Evolutionary conservation across 331 rosid species (phyloP).

Genomic region (Malus hybrid): DNA sequence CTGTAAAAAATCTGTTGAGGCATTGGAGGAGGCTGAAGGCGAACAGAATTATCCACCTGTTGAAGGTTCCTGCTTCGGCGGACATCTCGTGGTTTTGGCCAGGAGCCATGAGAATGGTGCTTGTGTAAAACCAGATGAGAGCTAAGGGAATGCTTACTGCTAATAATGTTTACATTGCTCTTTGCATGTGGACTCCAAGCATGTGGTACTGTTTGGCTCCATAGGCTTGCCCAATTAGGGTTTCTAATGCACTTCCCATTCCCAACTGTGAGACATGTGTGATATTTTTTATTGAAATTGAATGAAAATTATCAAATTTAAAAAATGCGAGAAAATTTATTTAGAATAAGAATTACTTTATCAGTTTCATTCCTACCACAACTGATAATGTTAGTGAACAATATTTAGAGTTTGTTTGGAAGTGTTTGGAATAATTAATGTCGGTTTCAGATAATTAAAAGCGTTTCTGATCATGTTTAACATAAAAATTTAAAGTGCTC

Average conservation of each 20-base stretch:
- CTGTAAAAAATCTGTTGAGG: conserved; percentile 44
- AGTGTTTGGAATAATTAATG: not conserved
- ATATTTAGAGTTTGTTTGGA: not conserved
- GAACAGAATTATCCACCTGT: conserved; percentile 54
- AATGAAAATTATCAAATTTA: too few species aligned
- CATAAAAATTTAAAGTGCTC: too few species aligned
- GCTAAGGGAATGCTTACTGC: conserved; percentile 35
- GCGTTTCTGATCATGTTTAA: too few species aligned
- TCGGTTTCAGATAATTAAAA: too few species aligned
- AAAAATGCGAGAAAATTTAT: not conserved
- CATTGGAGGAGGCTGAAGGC: conserved; percentile 43
- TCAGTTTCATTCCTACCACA: too few species aligned
- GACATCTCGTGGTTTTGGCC: conserved; percentile 50
- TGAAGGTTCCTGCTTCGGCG: conserved; percentile 36
- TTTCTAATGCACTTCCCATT: conserved; percentile 67
- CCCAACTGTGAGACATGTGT: conserved; percentile 29
- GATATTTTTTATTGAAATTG: not conserved
- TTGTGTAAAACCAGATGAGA: conserved; percentile 40
- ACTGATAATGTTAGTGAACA: too few species aligned
- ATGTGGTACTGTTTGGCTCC: conserved; percentile 53
- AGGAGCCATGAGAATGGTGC: conserved; percentile 32
- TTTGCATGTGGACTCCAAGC: conserved; percentile 56
- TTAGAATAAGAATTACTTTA: too few species aligned
- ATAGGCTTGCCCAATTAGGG: conserved; percentile 61
- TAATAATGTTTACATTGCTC: conserved; percentile 48